Base-by-base conservation (phyloP, 495 filamentous ascomycete species). In the Eremomyces bilateralis region DNA sequence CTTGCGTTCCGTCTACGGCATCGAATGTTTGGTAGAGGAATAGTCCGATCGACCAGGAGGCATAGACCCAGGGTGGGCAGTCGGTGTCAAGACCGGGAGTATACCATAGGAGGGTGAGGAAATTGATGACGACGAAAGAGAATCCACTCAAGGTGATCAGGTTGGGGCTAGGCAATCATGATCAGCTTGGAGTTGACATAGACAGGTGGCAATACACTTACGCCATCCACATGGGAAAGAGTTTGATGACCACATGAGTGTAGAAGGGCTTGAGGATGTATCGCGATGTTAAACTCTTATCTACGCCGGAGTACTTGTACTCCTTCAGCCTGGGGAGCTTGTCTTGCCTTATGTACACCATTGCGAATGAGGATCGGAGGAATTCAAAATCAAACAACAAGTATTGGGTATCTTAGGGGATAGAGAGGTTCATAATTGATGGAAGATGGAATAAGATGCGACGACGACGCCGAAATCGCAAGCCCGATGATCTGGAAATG, bases 1-100 rank as follows among this genome's bases (percentile, higher is more conserved):
- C 88, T 52, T 97, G 88, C 22, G 80, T 69, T 29, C 88, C 88
- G 59, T 97, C 88, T 34, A 93, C 80, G 3, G 85, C 88, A 57
- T 97, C 88, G 54, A 95, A 94, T 1, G 88, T 97, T 63, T 97
- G 88, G 50, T 97, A 97, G 21, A 97, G 56, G 52, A 94, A 93
- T 43, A 97, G 56, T 1, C 88, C 88, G 31, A 76, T 57, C 15
- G 90, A 72, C 73, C 81, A 97, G 41, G 71, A 76, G 34, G 72
- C 75, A 63, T 95, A 97, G 12, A 97, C 88, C 88, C 85, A 95
- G 0, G 64, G 42, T 4, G 88, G 88, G 52, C 84, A 94, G 52
- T 97, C 80, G 52, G 76, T 73, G 54, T 97, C 88, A 34, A 97
- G 61, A 0, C 68, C 76, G n/a, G 88, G 85, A 45, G 82, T 88